phyloP scores from a whole-genome alignment of 345 rosid species.

The Hypericum perforatum region DNA sequence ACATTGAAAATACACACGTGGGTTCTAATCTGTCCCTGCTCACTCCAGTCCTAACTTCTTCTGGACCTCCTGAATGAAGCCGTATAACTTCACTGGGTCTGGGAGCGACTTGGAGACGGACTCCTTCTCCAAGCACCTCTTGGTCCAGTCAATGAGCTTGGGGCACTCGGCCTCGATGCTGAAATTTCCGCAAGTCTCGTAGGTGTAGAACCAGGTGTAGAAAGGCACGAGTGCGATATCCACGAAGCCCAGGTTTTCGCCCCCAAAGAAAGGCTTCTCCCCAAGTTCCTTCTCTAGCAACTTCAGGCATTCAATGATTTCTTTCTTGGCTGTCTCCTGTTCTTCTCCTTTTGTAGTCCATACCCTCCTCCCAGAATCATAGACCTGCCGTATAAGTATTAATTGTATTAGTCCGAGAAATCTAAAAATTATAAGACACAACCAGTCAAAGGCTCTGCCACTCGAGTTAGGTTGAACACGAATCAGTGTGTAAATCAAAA shows the following conservation, averaged over 20 bases:
- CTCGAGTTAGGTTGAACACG: too few relatives aligned
- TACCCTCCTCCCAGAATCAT: not conserved
- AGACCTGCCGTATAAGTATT: not conserved
- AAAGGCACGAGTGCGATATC: not conserved
- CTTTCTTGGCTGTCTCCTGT: conserved; percentile 1
- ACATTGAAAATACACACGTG: too few relatives aligned
- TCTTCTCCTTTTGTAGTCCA: conserved; percentile 1
- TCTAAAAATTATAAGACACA: not conserved
- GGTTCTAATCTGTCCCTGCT: too few relatives aligned
- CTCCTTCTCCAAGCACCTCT: conserved; percentile 6
- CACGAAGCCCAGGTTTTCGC: not conserved
- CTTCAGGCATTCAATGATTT: not conserved
- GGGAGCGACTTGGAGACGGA: not conserved
- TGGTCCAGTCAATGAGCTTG: not conserved
- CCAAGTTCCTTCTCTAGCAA: not conserved
- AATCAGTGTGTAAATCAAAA: too few relatives aligned
- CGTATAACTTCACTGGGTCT: not conserved
- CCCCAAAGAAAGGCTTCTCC: not conserved
- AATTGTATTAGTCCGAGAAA: not conserved
- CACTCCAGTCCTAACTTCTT: not conserved
- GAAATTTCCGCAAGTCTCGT: not conserved
- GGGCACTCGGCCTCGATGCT: conserved; percentile 6
- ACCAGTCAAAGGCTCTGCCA: too few relatives aligned
- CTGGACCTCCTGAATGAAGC: not conserved
- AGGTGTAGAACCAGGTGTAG: conserved; percentile 2